Evolutionary conservation across 768 basidiomycete species (phyloP).

Genomic region (Scleroderma citrinum): DNA sequence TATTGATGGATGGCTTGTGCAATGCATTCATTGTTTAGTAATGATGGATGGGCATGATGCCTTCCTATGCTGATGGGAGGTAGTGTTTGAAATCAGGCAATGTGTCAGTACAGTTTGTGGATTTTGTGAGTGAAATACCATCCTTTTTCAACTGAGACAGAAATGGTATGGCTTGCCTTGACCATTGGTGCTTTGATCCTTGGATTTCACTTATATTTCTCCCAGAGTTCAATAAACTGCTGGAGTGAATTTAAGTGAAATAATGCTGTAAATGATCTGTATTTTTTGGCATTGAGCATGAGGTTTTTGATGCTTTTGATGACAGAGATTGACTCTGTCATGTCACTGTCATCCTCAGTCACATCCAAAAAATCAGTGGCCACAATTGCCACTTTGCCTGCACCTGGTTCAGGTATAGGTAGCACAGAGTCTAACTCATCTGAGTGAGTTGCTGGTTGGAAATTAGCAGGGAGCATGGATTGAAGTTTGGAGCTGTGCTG

Average conservation of each 20-base stretch:
- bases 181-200: slow-evolving; percentile 1
- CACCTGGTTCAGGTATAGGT: no score
- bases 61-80: neutral
- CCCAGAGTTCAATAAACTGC: slow-evolving; percentile 2
- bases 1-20: neutral
- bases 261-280: slow-evolving; percentile 3
- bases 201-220: slow-evolving; percentile 1
- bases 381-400: neutral
- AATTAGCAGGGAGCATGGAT: no score
- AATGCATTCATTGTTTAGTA: slow-evolving; percentile 3
- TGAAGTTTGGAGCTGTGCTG: no score
- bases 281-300: neutral
- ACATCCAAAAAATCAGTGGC: slow-evolving; percentile 1
- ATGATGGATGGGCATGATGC: slow-evolving; percentile 3
- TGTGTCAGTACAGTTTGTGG: neutral
- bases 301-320: slow-evolving; percentile 1
- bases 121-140: slow-evolving; percentile 1
- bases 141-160: slow-evolving; percentile 2
- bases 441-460: no score
- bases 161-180: neutral
- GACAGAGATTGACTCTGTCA: neutral
- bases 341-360: neutral
- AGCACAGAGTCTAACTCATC: no score
- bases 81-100: neutral
- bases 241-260: slow-evolving; percentile 1